Base-by-base conservation (phyloP, 2,329 filamentous ascomycete species). In the Penicillium janthinellum region DNA sequence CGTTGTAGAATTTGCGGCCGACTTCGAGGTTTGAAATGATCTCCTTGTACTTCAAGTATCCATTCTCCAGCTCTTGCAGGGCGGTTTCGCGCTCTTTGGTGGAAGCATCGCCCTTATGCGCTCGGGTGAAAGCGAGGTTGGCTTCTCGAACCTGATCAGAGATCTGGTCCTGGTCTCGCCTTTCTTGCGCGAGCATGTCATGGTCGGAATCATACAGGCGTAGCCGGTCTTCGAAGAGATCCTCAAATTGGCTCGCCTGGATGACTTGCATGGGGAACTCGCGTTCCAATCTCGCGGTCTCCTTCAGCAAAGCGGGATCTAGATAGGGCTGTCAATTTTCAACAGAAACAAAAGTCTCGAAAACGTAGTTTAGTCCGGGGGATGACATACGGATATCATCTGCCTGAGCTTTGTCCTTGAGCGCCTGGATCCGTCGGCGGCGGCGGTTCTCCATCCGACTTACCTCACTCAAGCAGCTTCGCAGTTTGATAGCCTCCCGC, bases 31-130 rank as follows among this genome's bases (percentile, higher is more conserved):
- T 96, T 65, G 86, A 91, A 58, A 96, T 87, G 58, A 98, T 91
- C 74, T 99, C 94, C 78, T 96, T 96, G 81, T 98, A 98, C 77
- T 94, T 96, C 76, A 92, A 88, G 73, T 96, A 98, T 0, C 92
- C 94, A 64, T 90, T 92, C 75, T 98, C 94, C 10, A 99, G 81
- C 62, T 85, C 87, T 76, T 99, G 95, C 51, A 99, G 78, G 0
- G 92, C 92, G 66, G 90, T 85, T 73, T 98, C 94, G 14, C 95
- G 87, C 71, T 96, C 92, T 61, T 83, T 84, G 1, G 83, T 85
- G 5, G 85, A 86, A 0, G 83, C 82, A 64, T 92, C 90, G 3
- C 88, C 87, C 41, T 82, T 84, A 55, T 88, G 86, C 64, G 90
- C 91, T 20, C 84, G 82, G 62, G 90, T 85, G 67, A 98, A 97